Evolutionary conservation across 257 asterid species (phyloP), one percentile per base, ranked within the genome.

Genomic region (Lantana camara): DNA sequence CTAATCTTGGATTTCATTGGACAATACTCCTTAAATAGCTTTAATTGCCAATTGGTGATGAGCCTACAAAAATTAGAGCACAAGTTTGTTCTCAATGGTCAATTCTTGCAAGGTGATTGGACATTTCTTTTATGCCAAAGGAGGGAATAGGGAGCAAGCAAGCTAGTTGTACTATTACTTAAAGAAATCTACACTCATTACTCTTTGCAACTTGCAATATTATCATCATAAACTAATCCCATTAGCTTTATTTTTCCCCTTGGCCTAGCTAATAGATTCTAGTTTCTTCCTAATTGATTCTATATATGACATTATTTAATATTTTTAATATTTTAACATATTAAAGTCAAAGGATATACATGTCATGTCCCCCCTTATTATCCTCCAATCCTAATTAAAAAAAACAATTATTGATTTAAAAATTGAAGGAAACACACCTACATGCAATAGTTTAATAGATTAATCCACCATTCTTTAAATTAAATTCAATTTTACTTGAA

Each of bases 161-260:
- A 57, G 2, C 14, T 7, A 4, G 14, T 14, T 17, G 19, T 41
- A 23, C 41, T 62, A 42, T 53, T 45, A 35, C 40, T 19, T 54
- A 27, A 46, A 10, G 1, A 44, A 10, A 62, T 16, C 16, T 41
- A 22, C 22, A 49, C 54, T 74, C 61, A 69, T 58, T 15, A 57
- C 56, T 34, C 56, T 11, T 2, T 64, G 61, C 69, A 68, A 68
- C 58, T 69, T 74, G 72, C 79, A 63, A 57, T 57, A 12, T 27
- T 45, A 42, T 42, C 56, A 68, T 32, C 45, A 42, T 21, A 55
- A 40, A 50, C 19, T 29, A 30, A 62, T 37, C 14, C 58, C 50
- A 49, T 47, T n/a, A 27, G 9, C 34, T 45, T 8, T 27, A 5
- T 27, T 66, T 60, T 57, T 20, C 19, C 57, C 19, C 1, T 35